phyloP scores from a whole-genome alignment of 2,329 filamentous ascomycete genomes.

The Aspergillus ochraceoroseus region DNA sequence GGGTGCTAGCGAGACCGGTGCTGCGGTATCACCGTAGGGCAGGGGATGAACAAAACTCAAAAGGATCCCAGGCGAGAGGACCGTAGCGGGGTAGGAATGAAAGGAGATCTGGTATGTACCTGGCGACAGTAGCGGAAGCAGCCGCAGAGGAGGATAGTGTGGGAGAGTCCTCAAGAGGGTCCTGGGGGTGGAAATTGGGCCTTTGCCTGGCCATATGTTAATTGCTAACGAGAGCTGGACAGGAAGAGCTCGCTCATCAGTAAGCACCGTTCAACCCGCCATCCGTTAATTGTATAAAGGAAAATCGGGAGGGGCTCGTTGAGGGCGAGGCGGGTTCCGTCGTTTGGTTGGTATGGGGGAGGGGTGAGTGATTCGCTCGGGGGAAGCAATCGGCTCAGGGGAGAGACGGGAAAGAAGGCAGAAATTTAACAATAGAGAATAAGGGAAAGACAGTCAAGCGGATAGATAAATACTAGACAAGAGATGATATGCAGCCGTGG shows the following conservation, averaged over 20 bases:
- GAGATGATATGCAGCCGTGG: slow-evolving; percentile 1
- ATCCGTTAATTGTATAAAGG: slow-evolving; percentile 32
- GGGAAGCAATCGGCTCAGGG: not conserved
- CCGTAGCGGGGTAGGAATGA: slow-evolving; percentile 14
- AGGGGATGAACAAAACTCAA: slow-evolving; percentile 2
- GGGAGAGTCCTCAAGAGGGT: slow-evolving; percentile 41
- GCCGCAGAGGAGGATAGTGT: slow-evolving; percentile 31
- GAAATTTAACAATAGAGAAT: slow-evolving; percentile 6
- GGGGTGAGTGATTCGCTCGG: slow-evolving; percentile 10
- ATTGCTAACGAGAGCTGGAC: slow-evolving; percentile 31
- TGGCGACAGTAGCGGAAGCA: slow-evolving; percentile 30
- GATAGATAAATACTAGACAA: slow-evolving; percentile 6
- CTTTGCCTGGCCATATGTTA: slow-evolving; percentile 48
- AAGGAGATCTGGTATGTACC: slow-evolving; percentile 34
- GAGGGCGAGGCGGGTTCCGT: slow-evolving; percentile 19
- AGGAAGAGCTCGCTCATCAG: slow-evolving; percentile 30
- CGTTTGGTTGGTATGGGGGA: slow-evolving; percentile 14
- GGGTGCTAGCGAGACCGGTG: slow-evolving; percentile 8
- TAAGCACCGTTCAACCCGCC: slow-evolving; percentile 41
- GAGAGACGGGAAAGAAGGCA: slow-evolving; percentile 2
- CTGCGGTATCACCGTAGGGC: slow-evolving; percentile 9
- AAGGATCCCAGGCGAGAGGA: slow-evolving; percentile 5
- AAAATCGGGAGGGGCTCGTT: slow-evolving; percentile 19
- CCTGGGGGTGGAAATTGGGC: slow-evolving; percentile 42
- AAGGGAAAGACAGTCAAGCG: slow-evolving; percentile 2